Evolutionary conservation across 2,329 filamentous ascomycete genomes (phyloP).

Genomic region (Monosporascus sp.): DNA sequence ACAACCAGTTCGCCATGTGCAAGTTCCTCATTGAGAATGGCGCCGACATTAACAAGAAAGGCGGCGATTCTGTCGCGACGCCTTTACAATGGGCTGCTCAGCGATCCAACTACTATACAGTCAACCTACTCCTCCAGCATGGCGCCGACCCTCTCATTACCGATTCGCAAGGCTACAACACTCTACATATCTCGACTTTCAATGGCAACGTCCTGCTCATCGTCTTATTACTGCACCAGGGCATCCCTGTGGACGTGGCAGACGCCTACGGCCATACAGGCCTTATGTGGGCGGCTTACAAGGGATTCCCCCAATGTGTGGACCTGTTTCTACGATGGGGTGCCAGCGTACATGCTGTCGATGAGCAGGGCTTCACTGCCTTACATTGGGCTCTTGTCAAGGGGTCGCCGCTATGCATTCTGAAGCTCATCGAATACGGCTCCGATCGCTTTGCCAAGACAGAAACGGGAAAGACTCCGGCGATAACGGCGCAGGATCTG

Average conservation of each 20-base stretch:
- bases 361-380: constrained; percentile 91
- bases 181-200: constrained; percentile 92
- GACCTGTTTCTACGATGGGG: constrained; percentile 93
- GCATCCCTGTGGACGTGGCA: constrained; percentile 86
- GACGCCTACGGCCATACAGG: constrained; percentile 90
- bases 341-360: constrained; percentile 82
- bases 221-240: constrained; percentile 85
- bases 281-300: constrained; percentile 99
- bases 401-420: constrained; percentile 80
- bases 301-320: constrained; percentile 87
- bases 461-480: constrained; percentile 83
- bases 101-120: constrained; percentile 92
- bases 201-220: constrained; percentile 92
- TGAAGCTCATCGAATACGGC: constrained; percentile 93
- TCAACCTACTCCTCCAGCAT: constrained; percentile 84
- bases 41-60: constrained; percentile 90
- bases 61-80: constrained; percentile 90
- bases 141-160: constrained; percentile 90
- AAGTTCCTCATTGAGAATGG: constrained; percentile 83
- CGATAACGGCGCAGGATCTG: constrained; percentile 81
- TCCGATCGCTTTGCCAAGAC: constrained; percentile 90
- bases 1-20: constrained; percentile 97
- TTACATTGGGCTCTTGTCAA: constrained; percentile 96
- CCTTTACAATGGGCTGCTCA: constrained; percentile 97
- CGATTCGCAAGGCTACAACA: constrained; percentile 96